Base-by-base conservation (phyloP, 305 asterid genomes). In the Ilex paraguariensis region DNA sequence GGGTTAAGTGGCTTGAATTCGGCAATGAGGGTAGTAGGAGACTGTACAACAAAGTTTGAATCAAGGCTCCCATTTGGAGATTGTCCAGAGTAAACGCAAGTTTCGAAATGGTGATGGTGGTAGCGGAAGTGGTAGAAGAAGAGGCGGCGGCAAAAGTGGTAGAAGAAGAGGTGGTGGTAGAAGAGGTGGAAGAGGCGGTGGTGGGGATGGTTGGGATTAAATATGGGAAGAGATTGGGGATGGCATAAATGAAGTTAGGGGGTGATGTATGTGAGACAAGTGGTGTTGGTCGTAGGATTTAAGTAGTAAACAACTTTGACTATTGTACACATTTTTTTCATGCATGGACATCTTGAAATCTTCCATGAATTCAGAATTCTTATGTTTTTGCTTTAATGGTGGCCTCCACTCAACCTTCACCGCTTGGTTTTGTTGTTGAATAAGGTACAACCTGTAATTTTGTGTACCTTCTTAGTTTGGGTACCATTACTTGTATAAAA, bases 21-120 rank as follows among this genome's bases (percentile, higher is more conserved):
- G 9, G 31, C 50, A 11, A 56, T 9, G 0, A 0, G 50, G 13
- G 17, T 31, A 3, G 70, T 12, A 7, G 60, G 33, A 10, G 60
- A 39, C 36, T 48, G 39, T 39, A 44, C 13, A 45, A 16, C 32
- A 28, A 33, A 40, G 11, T 50, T 65, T 5, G 54, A 59, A 65
- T 69, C 71, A 64, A 73, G 75, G 51, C 75, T 68, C 71, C 78
- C 78, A 73, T 73, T 17, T 59, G 57, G 30, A 48, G 13, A n/a
- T 33, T 10, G 4, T 46, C 4, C 52, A 13, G 15, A 46, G 15
- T 46, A 11, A 46, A 46, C 13, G 0, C 11, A 46, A 10, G 13
- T 1, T 7, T 13, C 10, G 4, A 15, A 3, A 46, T 46, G 5
- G 4, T 13, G 2, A 3, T 11, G 13, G 2, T 0, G 15, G 52